These are phyloP conservation scores for Chrysosphaeria jannelii DNA, from an alignment of 2,329 filamentous ascomycete genomes.

Conservation along the genomic window DNA sequence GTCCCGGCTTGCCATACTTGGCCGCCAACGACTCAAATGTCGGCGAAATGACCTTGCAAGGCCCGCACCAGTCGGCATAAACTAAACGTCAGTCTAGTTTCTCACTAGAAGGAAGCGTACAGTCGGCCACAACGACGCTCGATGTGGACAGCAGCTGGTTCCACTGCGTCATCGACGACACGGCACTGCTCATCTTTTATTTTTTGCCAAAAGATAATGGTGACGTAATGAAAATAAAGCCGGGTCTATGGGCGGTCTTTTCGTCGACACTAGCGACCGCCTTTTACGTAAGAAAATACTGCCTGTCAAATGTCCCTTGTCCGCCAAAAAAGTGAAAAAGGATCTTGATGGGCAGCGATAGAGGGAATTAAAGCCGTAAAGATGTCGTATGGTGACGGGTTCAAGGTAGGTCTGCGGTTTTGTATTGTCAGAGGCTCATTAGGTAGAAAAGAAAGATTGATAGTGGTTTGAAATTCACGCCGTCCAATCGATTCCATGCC, in stretches of 20 bases:
- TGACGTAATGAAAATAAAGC: too few species aligned
- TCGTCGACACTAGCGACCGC: too few species aligned
- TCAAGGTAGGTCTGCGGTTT: slow-evolving; percentile 5
- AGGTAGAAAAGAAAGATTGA: slow-evolving; percentile 23
- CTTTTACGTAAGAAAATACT: too few species aligned
- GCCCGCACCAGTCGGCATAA: slow-evolving; percentile 84
- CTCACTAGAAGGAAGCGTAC: slow-evolving; percentile 13
- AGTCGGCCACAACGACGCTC: slow-evolving; percentile 66
- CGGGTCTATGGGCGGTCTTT: too few species aligned
- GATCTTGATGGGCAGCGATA: too few species aligned
- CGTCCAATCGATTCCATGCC: slow-evolving; percentile 37
- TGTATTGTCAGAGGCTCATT: too few species aligned
- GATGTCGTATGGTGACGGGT: slow-evolving; percentile 5
- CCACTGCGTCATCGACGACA: slow-evolving; percentile 41
- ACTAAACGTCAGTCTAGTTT: slow-evolving; percentile 29
- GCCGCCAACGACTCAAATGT: slow-evolving; percentile 59
- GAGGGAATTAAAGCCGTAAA: too few species aligned
- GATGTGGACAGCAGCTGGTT: slow-evolving; percentile 39
- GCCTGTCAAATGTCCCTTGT: too few species aligned
- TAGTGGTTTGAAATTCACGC: slow-evolving; percentile 22
- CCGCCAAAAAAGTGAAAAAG: too few species aligned
- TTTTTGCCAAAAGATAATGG: too few species aligned
- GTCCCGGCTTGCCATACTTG: slow-evolving; percentile 51
- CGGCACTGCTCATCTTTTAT: slow-evolving; percentile 19
- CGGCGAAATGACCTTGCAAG: slow-evolving; percentile 77